phyloP scores from a whole-genome alignment of 192 early-diverging fungal genomes.

The Podila horticola region DNA sequence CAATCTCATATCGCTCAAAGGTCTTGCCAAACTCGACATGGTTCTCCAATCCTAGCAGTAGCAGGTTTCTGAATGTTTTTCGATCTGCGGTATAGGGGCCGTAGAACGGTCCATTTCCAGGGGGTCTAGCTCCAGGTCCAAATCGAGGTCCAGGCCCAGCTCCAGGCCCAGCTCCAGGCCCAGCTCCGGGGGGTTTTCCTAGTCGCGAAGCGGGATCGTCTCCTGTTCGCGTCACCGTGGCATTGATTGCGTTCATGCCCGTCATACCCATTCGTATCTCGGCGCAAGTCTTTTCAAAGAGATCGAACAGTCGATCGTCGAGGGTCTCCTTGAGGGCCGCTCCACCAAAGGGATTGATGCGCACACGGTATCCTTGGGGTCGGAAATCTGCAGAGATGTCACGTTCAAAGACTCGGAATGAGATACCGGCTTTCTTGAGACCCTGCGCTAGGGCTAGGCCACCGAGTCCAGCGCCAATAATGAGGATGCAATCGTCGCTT shows the following conservation, averaged over 20 bases:
- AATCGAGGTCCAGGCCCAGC: no score
- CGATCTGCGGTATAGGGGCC: conserved; percentile 20
- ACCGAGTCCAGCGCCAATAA: conserved; percentile 44
- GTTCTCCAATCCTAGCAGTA: conserved; percentile 13
- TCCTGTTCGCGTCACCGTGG: conserved; percentile 6
- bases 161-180: background rate
- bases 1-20: conserved; percentile 16
- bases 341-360: conserved; percentile 14
- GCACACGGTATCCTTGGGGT: conserved; percentile 43
- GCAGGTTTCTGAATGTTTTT: conserved; percentile 8
- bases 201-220: background rate
- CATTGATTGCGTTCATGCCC: conserved; percentile 12
- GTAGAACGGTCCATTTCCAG: conserved; percentile 1
- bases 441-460: conserved; percentile 51
- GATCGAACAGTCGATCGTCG: conserved; percentile 1
- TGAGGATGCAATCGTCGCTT: conserved; percentile 24
- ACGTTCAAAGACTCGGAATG: conserved; percentile 41
- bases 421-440: conserved; percentile 29
- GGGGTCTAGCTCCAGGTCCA: background rate
- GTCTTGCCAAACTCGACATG: conserved; percentile 35
- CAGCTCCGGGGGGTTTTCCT: background rate
- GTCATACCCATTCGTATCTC: conserved; percentile 12
- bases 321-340: conserved; percentile 20
- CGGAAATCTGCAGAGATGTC: conserved; percentile 32
- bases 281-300: conserved; percentile 26